Evolutionary conservation across 345 rosid species (phyloP).

Genomic region (Hirschfeldia incana): DNA sequence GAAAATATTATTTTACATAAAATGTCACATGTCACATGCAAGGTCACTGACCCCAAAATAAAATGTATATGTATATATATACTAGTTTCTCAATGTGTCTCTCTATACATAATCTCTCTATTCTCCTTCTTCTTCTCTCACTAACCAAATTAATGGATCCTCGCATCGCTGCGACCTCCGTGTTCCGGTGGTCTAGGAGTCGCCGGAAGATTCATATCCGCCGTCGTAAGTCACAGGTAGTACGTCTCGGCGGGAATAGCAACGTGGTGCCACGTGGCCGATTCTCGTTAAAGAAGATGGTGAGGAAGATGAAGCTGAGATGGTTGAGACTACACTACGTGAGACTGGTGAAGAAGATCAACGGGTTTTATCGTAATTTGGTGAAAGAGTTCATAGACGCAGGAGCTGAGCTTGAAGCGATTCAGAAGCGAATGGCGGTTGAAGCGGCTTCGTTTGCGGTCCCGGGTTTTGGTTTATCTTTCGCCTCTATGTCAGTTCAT

Average conservation of each 20-base stretch:
- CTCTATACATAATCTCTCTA: neutral
- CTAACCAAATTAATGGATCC: slow-evolving; percentile 20
- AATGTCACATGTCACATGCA: slow-evolving; percentile 39
- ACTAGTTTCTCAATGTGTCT: slow-evolving; percentile 19
- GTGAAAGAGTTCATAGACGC: slow-evolving; percentile 55
- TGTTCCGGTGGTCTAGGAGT: slow-evolving; percentile 29
- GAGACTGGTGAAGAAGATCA: slow-evolving; percentile 53
- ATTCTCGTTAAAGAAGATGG: slow-evolving; percentile 42
- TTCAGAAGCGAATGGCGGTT: slow-evolving; percentile 61
- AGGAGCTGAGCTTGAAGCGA: slow-evolving; percentile 48
- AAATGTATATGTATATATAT: neutral
- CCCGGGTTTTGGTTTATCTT: slow-evolving; percentile 60
- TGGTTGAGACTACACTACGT: slow-evolving; percentile 58
- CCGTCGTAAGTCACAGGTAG: slow-evolving; percentile 48
- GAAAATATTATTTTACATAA: slow-evolving; percentile 4
- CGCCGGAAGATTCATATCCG: slow-evolving; percentile 47
- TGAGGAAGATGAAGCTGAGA: slow-evolving; percentile 55
- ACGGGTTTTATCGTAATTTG: slow-evolving; percentile 52
- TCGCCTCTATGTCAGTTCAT: slow-evolving; percentile 45
- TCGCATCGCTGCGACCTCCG: slow-evolving; percentile 5
- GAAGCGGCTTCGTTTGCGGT: slow-evolving; percentile 60
- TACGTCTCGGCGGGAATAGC: slow-evolving; percentile 61
- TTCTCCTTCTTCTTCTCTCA: neutral
- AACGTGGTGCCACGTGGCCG: slow-evolving; percentile 31
- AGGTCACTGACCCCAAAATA: slow-evolving; percentile 31